phyloP scores from a whole-genome alignment of 306 rosid genomes.

The Arachis stenosperma region DNA sequence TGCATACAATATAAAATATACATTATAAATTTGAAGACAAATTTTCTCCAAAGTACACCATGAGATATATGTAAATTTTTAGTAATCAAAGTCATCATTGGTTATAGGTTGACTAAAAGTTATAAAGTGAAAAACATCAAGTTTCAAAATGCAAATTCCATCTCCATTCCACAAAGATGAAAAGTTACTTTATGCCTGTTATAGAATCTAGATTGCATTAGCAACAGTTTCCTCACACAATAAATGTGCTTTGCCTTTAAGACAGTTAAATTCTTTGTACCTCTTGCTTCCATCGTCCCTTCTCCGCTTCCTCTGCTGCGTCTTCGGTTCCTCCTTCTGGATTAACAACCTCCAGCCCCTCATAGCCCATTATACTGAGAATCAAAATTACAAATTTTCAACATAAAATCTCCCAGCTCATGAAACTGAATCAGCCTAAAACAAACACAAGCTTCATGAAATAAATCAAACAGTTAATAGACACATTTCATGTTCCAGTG shows the following conservation, averaged over 20 bases:
- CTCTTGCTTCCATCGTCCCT: conserved; percentile 96
- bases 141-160: conserved; percentile 31
- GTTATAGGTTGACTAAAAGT: background rate
- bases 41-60: background rate
- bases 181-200: background rate
- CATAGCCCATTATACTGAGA: conserved; percentile 52
- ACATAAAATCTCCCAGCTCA: conserved; percentile 22
- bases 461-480: conserved; percentile 12
- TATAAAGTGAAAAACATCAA: conserved; percentile 8
- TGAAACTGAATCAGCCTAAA: background rate
- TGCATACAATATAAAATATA: conserved; percentile 10
- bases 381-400: conserved; percentile 14
- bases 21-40: conserved; percentile 1
- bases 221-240: background rate
- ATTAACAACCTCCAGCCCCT: conserved; percentile 93
- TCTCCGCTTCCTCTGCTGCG: conserved; percentile 88
- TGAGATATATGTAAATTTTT: background rate
- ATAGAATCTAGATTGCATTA: conserved; percentile 26
- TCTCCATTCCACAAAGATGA: conserved; percentile 8
- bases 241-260: background rate
- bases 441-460: conserved; percentile 26
- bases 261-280: conserved; percentile 42
- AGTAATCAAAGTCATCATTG: conserved; percentile 12
- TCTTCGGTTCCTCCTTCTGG: conserved; percentile 99
- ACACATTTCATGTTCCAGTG: conserved; percentile 17